Percentiles rank a stretch among this genome's conserved stretches.
Evolutionary conservation across 1,284 basidiomycete genomes (phyloP).

Genomic region (Leccinum insigne): DNA sequence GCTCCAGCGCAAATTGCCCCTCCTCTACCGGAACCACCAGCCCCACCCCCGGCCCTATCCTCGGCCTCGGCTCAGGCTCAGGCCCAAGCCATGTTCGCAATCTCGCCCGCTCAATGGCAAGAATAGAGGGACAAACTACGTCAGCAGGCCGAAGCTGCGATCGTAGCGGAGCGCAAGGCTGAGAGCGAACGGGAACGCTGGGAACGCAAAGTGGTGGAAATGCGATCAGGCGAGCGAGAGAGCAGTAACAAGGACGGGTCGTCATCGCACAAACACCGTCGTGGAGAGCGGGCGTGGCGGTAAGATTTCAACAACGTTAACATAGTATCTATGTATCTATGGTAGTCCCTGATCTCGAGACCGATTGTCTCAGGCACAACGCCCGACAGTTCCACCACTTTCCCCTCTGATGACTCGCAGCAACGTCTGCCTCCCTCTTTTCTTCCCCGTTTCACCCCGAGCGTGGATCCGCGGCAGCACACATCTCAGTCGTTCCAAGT

Average conservation of each 20-base stretch:
- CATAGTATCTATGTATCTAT: too few species aligned
- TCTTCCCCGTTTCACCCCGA: background rate
- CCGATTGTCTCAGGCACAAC: conserved; percentile 4
- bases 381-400: background rate
- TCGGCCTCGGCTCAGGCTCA: too few species aligned
- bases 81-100: too few species aligned
- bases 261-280: conserved; percentile 19
- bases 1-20: too few species aligned
- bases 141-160: background rate
- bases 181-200: conserved; percentile 20
- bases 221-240: conserved; percentile 16
- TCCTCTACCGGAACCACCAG: background rate
- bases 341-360: conserved; percentile 15
- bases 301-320: conserved; percentile 1
- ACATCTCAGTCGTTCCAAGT: conserved; percentile 4
- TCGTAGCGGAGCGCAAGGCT: conserved; percentile 13
- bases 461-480: conserved; percentile 7
- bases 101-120: too few species aligned
- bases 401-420: conserved; percentile 1
- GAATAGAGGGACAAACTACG: too few species aligned
- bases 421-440: conserved; percentile 2
- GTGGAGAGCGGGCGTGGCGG: conserved; percentile 23
- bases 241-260: conserved; percentile 15
- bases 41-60: too few species aligned
- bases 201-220: conserved; percentile 23